Base-by-base conservation (phyloP, 164 flowering plant genomes). In the Chimonanthus salicifolius region DNA sequence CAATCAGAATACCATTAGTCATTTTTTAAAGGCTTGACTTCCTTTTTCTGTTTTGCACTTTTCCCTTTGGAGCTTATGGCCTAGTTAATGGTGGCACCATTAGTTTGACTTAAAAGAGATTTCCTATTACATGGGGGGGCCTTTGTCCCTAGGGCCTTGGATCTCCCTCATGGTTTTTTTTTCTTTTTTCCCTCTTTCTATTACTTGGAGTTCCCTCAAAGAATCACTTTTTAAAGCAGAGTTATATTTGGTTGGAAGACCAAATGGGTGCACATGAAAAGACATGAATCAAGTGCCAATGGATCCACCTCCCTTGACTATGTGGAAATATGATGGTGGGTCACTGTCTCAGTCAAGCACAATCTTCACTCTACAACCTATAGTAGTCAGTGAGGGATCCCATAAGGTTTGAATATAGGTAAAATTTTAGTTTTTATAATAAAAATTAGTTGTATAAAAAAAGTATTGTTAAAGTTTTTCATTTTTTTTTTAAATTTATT, bases 151-250 rank as follows among this genome's bases (percentile, higher is more conserved):
- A 18, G 7, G 43, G 8, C 20, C 43, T 18, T 33, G 3, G 44
- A 13, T 18, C 33, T 33, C 20, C 4, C 44, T 13, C 21, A 21
- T 13, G 7, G 3, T 18, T 7, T 6, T n/a, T 8, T 63, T 63
- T 63, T 21, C 10, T 54, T 54, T 54, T 54, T 54, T 54, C 15
- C 15, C 15, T 54, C 60, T 54, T 54, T 7, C 8, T 7, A 63
- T 63, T 63, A 9, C 66, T 63, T 63, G 66, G 33, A 21, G 43
- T 63, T 63, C 66, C 20, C 66, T 63, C 66, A 63, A 63, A 63
- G 66, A 63, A 63, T 63, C 66, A 5, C 66, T 63, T 63, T 63
- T 8, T 21, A 63, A 63, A 63, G 44, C 66, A 18, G 44, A 54
- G 15, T 54, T 21, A 7, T 33, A 6, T 54, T 11, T 54, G 11